These are phyloP conservation scores for Tolypocladium amazonense DNA, from an alignment of 2,329 filamentous ascomycete species.

Conservation along the genomic window DNA sequence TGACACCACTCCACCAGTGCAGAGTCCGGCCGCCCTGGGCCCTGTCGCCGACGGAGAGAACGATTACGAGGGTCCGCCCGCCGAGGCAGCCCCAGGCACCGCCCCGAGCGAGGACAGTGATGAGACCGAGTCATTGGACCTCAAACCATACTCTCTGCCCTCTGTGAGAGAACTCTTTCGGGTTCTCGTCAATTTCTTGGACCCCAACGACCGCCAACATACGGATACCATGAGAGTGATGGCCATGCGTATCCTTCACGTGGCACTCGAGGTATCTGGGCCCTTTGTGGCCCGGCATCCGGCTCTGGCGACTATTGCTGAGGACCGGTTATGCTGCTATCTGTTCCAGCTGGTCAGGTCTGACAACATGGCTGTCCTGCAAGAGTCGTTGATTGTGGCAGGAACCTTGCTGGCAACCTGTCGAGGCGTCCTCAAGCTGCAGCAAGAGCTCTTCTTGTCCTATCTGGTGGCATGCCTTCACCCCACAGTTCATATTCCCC, in stretches of 20 bases:
- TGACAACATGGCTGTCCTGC: conserved; percentile 90
- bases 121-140: conserved; percentile 40
- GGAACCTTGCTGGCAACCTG: conserved; percentile 88
- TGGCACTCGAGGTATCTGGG: conserved; percentile 90
- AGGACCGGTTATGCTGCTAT: conserved; percentile 87
- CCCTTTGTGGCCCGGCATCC: conserved; percentile 92
- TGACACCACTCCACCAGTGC: background rate
- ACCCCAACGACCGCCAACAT: conserved; percentile 86
- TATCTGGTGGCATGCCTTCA: conserved; percentile 92
- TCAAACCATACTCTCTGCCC: conserved; percentile 85
- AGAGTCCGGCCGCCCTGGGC: background rate
- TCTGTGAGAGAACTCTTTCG: conserved; percentile 92
- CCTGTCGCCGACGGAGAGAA: conserved; percentile 1
- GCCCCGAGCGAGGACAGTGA: conserved; percentile 21
- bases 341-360: conserved; percentile 93
- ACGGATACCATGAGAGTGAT: conserved; percentile 95
- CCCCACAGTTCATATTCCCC: conserved; percentile 85
- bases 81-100: background rate
- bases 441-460: conserved; percentile 91
- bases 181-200: conserved; percentile 84
- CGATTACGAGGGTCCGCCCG: background rate
- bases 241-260: conserved; percentile 93
- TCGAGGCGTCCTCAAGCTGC: conserved; percentile 79
- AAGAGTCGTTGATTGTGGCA: conserved; percentile 85
- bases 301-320: conserved; percentile 73